These are phyloP conservation scores for Capsicum pubescens DNA, from an alignment of 257 asterid genomes.

Conservation along the genomic window DNA sequence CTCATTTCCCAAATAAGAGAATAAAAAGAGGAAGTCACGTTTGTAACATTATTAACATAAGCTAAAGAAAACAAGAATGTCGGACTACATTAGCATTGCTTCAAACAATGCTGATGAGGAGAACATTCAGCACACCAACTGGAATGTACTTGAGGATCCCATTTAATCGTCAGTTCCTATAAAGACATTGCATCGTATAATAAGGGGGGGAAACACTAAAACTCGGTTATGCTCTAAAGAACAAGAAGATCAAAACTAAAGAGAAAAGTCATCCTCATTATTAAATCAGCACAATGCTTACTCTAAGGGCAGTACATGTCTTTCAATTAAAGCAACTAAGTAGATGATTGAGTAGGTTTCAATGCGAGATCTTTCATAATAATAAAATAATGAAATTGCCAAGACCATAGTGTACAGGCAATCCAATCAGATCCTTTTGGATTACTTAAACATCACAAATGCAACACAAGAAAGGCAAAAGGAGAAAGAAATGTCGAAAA, in stretches of 20 bases:
- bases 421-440: no score
- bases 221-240: background rate
- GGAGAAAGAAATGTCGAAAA: background rate
- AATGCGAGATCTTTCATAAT: no score
- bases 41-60: background rate
- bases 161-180: background rate
- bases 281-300: background rate
- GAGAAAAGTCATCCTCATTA: no score
- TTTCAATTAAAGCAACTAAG: no score
- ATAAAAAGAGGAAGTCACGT: background rate
- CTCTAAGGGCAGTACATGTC: background rate
- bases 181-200: background rate
- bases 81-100: background rate
- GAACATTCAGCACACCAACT: background rate
- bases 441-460: background rate
- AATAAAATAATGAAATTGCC: background rate
- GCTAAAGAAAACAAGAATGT: background rate
- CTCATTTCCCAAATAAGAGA: background rate
- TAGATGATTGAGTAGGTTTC: no score
- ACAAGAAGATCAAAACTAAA: background rate
- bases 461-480: background rate
- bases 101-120: background rate
- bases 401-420: no score
- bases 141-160: background rate
- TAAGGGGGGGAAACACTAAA: background rate